Conservation (phyloP, 352 stramenopile genomes). For the Pythium aristosporum region DNA sequence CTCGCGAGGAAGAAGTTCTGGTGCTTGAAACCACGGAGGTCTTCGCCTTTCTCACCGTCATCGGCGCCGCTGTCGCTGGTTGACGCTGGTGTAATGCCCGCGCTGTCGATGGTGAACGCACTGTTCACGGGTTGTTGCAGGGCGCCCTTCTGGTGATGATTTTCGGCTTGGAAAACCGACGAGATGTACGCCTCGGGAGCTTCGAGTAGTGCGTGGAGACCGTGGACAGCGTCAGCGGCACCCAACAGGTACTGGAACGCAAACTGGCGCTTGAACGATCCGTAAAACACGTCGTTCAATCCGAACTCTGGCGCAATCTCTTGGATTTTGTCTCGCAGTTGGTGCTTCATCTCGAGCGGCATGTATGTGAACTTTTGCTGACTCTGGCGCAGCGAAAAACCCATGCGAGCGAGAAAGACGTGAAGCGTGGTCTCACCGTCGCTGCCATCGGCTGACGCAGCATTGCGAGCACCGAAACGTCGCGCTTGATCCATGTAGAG, state of each 20-base stretch:
- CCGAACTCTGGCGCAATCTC: conserved; percentile 94
- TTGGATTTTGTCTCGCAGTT: conserved; percentile 90
- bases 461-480: conserved; percentile 62
- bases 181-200: conserved; percentile 72
- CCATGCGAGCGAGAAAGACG: conserved; percentile 97
- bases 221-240: conserved; percentile 94
- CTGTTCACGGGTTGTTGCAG: conserved; percentile 42
- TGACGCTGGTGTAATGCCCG: conserved; percentile 26
- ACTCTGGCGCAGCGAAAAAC: conserved; percentile 94
- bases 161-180: conserved; percentile 63
- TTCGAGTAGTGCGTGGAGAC: conserved; percentile 93
- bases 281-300: conserved; percentile 96
- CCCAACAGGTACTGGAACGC: conserved; percentile 95
- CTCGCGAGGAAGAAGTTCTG: conserved; percentile 82
- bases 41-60: conserved; percentile 27
- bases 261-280: conserved; percentile 93
- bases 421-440: conserved; percentile 78
- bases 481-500: conserved; percentile 69
- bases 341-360: conserved; percentile 89
- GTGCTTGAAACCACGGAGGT: conserved; percentile 61
- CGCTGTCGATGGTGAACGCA: conserved; percentile 41
- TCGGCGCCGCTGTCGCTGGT: conserved; percentile 28
- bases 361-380: conserved; percentile 97
- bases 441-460: conserved; percentile 28
- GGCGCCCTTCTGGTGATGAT: conserved; percentile 38